Base-by-base conservation (phyloP, 2,329 filamentous ascomycete species). In the Hymenoscyphus linearis region DNA sequence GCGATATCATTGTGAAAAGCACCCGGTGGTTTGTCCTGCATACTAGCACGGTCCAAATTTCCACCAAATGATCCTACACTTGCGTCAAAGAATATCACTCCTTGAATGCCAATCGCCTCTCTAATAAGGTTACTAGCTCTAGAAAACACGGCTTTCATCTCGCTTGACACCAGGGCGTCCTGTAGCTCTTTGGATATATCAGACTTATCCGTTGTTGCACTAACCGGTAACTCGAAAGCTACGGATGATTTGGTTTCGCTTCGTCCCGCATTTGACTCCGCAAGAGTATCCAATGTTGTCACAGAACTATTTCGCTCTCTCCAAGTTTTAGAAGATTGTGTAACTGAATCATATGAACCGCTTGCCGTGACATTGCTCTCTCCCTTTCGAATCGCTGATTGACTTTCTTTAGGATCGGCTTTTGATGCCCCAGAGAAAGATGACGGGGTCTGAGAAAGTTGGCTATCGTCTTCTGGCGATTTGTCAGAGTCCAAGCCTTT, bases 111-210 rank as follows among this genome's bases (percentile, higher is more conserved):
- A n/a, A 69, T 69, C 27, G 70, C 67, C 61, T 73, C 71, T 50
- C 71, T 64, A 27, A 73, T 71, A 14, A 73, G 64, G 55, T 72
- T 72, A 54, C 67, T 69, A 31, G 70, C 68, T 58, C 70, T 59
- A 27, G 65, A 63, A 56, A 73, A 72, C 2, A 70, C 65, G 9
- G 61, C 55, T 59, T 66, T 69, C 22, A 71, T 52, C 60, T 72
- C 68, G 27, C 60, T 63, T 26, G 70, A 68, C n/a, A 71, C 50
- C 1, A 69, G 56, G 0, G 66, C 67, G 37, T 70, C 67, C 36
- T 71, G 68, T 18, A 68, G 54, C 26, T 68, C 64, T 31, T 67
- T 66, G 6, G 56, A 31, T 16, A 52, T 26, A 1, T 66, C 66
- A 10, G 60, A 35, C n/a, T 67, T 65, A 26, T 54, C 12, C 9